A percentile compares a stretch with the other conserved stretches of the same genome.
These are phyloP conservation scores for Trichocomaceae sp. DNA, from an alignment of 2,329 filamentous ascomycete genomes.

Conservation along the genomic window DNA sequence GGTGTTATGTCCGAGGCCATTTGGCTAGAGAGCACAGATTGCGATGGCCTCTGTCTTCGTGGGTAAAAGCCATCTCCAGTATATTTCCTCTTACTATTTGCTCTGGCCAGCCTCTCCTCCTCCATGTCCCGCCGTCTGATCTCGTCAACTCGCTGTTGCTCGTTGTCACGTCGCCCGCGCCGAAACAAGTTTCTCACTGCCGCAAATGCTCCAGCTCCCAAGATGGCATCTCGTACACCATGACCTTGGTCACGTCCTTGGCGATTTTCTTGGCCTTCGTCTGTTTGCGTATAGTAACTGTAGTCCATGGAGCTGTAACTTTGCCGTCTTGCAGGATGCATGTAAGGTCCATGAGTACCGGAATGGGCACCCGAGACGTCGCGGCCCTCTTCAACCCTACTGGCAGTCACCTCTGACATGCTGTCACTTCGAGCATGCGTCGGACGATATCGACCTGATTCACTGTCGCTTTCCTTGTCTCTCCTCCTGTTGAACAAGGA, in stretches of 20 bases:
- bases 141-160: constrained; percentile 54
- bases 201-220: constrained; percentile 63
- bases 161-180: constrained; percentile 50
- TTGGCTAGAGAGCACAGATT: constrained; percentile 32
- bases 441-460: constrained; percentile 47
- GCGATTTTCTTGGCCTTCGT: constrained; percentile 36
- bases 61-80: constrained; percentile 58
- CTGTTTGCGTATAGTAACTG: constrained; percentile 37
- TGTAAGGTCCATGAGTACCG: constrained; percentile 18
- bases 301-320: constrained; percentile 23
- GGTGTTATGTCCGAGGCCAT: constrained; percentile 29
- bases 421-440: constrained; percentile 44
- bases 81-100: constrained; percentile 55
- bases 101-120: constrained; percentile 47
- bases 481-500: constrained; percentile 50
- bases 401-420: constrained; percentile 36
- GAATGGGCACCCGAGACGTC: constrained; percentile 34
- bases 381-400: constrained; percentile 47
- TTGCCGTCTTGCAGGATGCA: constrained; percentile 21
- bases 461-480: constrained; percentile 49
- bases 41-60: constrained; percentile 24
- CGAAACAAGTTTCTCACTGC: constrained; percentile 53
- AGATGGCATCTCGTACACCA: constrained; percentile 52
- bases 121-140: constrained; percentile 46
- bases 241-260: constrained; percentile 35